Conservation (phyloP, 257 asterid genomes). For the Scutellaria baicalensis region DNA sequence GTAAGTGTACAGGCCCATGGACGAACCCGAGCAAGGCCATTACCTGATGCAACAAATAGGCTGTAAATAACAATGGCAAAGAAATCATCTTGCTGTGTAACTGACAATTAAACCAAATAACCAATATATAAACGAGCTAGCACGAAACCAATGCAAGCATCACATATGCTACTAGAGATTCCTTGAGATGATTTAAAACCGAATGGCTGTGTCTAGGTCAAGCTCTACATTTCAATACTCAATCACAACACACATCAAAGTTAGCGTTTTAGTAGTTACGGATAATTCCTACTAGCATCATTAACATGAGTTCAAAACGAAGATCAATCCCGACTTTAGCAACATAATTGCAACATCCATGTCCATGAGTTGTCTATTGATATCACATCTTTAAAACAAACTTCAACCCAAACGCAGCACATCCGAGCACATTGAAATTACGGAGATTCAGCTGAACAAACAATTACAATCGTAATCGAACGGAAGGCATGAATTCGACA, state of each 20-base stretch:
- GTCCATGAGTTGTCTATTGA: not conserved
- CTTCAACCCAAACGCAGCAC: not conserved
- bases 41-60: slow-evolving; percentile 32
- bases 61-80: not conserved
- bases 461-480: not conserved
- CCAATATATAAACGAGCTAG: not conserved
- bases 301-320: not conserved
- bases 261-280: not conserved
- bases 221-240: not conserved
- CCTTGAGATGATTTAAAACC: not conserved
- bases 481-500: not conserved
- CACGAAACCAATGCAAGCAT: not conserved
- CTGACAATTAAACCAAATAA: not conserved
- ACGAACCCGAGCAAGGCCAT: slow-evolving; percentile 19
- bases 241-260: not conserved
- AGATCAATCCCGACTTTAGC: not conserved
- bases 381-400: not conserved
- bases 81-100: not conserved
- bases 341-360: not conserved
- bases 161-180: not conserved
- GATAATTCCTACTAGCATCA: not conserved
- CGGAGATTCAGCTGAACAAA: not conserved
- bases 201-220: not conserved
- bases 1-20: slow-evolving; percentile 14
- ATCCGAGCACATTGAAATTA: not conserved